Conservation (phyloP, 169 alveolate genomes). For the Eimeria necatrix region DNA sequence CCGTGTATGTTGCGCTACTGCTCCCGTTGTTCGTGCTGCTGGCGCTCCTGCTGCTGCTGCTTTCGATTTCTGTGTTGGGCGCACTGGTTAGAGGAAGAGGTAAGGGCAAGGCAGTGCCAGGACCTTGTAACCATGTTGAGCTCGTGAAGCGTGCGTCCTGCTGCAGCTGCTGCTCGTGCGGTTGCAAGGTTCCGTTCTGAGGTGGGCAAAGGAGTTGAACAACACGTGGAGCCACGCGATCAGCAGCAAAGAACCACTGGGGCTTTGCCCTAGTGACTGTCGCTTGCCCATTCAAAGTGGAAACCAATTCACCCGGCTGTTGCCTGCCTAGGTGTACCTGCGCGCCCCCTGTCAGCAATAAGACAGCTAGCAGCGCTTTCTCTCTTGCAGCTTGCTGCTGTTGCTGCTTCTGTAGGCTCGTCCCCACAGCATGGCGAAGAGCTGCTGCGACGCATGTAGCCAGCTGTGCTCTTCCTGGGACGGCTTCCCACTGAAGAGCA, state of each 20-base stretch:
- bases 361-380: neutral
- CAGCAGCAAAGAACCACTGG: neutral
- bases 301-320: neutral
- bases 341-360: neutral
- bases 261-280: slow-evolving; percentile 10
- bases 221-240: neutral
- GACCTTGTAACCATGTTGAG: neutral
- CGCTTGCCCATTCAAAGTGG: neutral
- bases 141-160: neutral
- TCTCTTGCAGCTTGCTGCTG: neutral
- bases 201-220: neutral
- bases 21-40: neutral
- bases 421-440: neutral
- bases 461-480: neutral
- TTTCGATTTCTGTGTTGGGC: neutral
- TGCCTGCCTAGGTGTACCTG: neutral
- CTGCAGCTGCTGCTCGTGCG: slow-evolving; percentile 11
- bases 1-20: neutral
- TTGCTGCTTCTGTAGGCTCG: neutral
- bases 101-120: neutral
- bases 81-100: neutral
- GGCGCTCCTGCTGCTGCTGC: neutral
- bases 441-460: neutral
- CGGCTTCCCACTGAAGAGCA: neutral
- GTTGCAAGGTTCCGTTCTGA: neutral